These are phyloP conservation scores for Acanthamoeba rhysodes DNA, from an alignment of 208 protist species.

Conservation along the genomic window DNA sequence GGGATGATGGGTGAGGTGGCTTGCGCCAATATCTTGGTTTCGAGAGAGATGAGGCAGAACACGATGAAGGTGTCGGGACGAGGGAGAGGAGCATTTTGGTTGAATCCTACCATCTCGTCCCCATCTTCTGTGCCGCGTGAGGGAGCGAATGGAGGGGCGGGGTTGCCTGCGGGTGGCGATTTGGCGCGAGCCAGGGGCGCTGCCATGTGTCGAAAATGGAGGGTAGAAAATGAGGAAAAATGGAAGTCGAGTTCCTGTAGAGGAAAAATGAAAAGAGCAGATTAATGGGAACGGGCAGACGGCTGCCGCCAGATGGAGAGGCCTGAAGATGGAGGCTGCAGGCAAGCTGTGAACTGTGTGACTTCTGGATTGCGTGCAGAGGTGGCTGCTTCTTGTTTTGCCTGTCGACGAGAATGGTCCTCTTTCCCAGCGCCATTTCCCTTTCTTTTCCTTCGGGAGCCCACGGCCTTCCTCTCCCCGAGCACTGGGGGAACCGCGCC, in stretches of 20 bases:
- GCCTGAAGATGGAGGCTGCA: neutral
- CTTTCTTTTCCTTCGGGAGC: neutral
- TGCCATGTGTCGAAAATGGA: slow-evolving; percentile 3
- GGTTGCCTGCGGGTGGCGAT: neutral
- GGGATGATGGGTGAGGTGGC: slow-evolving; percentile 53
- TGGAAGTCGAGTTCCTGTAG: too few species aligned
- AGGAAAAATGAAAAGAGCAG: neutral
- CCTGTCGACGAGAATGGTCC: neutral
- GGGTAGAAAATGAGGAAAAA: neutral
- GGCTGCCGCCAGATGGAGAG: too few species aligned
- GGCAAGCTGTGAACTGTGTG: neutral
- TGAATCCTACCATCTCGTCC: neutral
- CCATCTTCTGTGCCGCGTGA: neutral
- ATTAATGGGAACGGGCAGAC: neutral
- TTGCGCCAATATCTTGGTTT: slow-evolving; percentile 43
- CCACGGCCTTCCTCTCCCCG: too few species aligned
- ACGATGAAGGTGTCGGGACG: slow-evolving; percentile 57
- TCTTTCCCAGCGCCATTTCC: neutral
- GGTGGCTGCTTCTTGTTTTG: neutral
- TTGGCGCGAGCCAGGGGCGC: neutral
- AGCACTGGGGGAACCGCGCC: too few species aligned
- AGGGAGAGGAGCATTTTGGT: neutral
- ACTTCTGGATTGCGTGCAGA: neutral
- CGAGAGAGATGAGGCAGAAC: slow-evolving; percentile 35
- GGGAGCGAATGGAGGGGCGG: neutral